Base-by-base conservation (phyloP, 2,329 filamentous ascomycete species). In the Aspergillus sp. region DNA sequence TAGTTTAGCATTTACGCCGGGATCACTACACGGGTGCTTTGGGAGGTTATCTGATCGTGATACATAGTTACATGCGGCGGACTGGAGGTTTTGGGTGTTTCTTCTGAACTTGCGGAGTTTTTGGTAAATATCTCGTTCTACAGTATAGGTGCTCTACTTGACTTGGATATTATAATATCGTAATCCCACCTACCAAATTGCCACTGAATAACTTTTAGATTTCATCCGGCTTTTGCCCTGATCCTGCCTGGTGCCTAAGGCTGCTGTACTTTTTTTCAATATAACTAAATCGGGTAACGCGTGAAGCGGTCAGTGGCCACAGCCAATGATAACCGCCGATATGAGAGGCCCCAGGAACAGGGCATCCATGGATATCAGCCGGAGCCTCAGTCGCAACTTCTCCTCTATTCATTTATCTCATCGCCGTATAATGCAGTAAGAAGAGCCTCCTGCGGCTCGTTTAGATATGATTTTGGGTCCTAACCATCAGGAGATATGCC, bases 241-340 rank as follows among this genome's bases (percentile, higher is more conserved):
- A 24, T 11, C 4, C 6, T 15, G 6, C 15, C 17, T 23, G 41
- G 41, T 54, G 57, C 52, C 57, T 59, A 40, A 60, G 54, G 58
- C 55, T 44, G 19, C 21, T 5, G 14, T 37, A n/a, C 35, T n/a
- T 37, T 37, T 27, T 31, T n/a, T 39, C 43, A 57, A 58, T 56
- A 54, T 51, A 60, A 49, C 58, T 33, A 17, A 40, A 62, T 52
- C 9, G 11, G 55, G 56, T 4, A 57, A 53, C 37, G 41, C 14
- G 37, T 14, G 55, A 27, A 41, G 59, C 61, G 59, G 61, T 60
- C 23, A 23, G 8, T 8, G 7, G 0, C 27, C 1, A 2, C 17
- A 52, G 14, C 56, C 59, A 58, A 62, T 60, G n/a, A 57, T 6
- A 8, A 14, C 19, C 4, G 7, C 15, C 15, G 35, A 57, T 55